Base-by-base conservation (phyloP, 345 rosid genomes). In the Arabidopsis suecica region DNA sequence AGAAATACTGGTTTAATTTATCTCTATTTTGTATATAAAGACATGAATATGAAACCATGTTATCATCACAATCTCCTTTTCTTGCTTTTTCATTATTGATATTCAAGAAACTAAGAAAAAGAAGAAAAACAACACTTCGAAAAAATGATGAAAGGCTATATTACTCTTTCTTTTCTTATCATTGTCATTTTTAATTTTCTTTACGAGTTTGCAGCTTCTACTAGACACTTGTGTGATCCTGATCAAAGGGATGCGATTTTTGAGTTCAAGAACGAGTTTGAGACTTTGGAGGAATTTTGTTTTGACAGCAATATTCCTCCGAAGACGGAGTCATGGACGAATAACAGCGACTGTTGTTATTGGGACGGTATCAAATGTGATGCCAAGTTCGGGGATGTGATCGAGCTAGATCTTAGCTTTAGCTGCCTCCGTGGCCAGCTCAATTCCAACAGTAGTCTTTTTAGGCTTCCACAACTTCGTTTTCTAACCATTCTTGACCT, bases 181-280 rank as follows among this genome's bases (percentile, higher is more conserved):
- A 1, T 23, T 4, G 25, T 60, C 16, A 36, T 1, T n/a, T 49
- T 7, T 50, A 3, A 9, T 25, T 36, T 22, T 14, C 23, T 0
- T 1, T 3, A 45, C 3, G 25, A 6, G 22, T 18, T 18, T 41
- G 33, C 64, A 4, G 50, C 49, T 55, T 53, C 32, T 56, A 9
- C 22, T 0, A 56, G 12, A 13, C 25, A 59, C 4, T 4, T 58
- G 68, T 71, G 68, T 49, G 16, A 2, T 25, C 38, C 18, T 0
- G 58, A 60, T 33, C 59, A 71, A 23, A 71, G 67, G 7, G 68
- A 36, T 48, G 67, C 75, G 33, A 30, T 71, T 71, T 11, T 71
- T 0, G 5, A 60, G 8, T 36, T 61, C 51, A 55, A 6, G 13
- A 64, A 22, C 3, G 71, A 67, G 49, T 51, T 67, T 3, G 13